Conservation (phyloP, 495 filamentous ascomycete species). For the Apiosordaria backusii region DNA sequence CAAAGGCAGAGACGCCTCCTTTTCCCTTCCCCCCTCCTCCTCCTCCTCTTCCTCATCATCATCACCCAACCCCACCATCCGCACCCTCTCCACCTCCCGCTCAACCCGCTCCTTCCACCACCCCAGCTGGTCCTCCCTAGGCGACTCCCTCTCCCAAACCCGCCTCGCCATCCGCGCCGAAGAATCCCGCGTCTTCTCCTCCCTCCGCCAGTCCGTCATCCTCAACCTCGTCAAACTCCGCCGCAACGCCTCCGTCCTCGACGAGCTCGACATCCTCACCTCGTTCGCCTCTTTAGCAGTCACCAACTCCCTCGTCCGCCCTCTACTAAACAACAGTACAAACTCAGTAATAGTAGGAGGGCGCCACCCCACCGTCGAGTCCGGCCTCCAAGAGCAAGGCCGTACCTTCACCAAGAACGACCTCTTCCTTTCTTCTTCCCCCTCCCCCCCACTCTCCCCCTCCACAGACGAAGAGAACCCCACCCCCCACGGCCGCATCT, state of each 20-base stretch:
- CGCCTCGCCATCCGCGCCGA: constrained; percentile 74
- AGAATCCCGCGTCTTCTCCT: constrained; percentile 69
- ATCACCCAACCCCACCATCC: constrained; percentile 54
- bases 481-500: constrained; percentile 56
- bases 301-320: constrained; percentile 67
- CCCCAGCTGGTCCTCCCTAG: constrained; percentile 77
- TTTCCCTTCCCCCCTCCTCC: not conserved
- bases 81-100: constrained; percentile 71
- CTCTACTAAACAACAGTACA: constrained; percentile 58
- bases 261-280: constrained; percentile 85
- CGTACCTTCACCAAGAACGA: constrained; percentile 83
- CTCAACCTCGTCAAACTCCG: constrained; percentile 75
- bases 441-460: not conserved
- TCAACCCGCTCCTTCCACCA: constrained; percentile 81
- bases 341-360: constrained; percentile 65
- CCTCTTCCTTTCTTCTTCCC: constrained; percentile 55
- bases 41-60: constrained; percentile 18
- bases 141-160: constrained; percentile 65
- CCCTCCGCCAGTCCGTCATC: constrained; percentile 71
- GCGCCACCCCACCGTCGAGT: constrained; percentile 84
- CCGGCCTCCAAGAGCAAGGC: constrained; percentile 73
- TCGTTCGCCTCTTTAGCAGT: constrained; percentile 81
- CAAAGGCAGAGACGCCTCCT: constrained; percentile 69
- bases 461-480: not conserved
- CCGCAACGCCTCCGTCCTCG: constrained; percentile 81